Percentiles rank a stretch among this genome's conserved stretches.
These are phyloP conservation scores for Papiliotrema terrestris DNA, from an alignment of 1,284 basidiomycete species.

Conservation along the genomic window DNA sequence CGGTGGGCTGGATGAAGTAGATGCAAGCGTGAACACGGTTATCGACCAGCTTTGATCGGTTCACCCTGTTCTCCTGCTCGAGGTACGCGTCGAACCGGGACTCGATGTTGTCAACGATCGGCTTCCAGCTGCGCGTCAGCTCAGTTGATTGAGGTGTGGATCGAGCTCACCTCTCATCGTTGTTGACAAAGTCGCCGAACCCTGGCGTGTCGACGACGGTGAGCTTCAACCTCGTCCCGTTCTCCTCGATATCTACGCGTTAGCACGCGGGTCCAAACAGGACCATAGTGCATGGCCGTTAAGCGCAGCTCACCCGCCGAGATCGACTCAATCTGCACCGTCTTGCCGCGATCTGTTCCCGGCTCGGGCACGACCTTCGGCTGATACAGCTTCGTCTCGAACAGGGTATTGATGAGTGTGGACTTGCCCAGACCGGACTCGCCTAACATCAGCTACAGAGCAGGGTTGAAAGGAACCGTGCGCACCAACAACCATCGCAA, in stretches of 20 bases:
- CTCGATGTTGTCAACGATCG: constrained; percentile 95
- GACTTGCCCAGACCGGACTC: constrained; percentile 98
- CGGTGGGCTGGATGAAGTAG: constrained; percentile 96
- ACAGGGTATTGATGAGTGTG: constrained; percentile 94
- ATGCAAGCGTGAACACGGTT: constrained; percentile 65
- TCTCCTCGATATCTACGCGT: constrained; percentile 88
- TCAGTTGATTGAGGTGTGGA: not conserved
- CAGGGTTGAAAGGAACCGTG: constrained; percentile 2
- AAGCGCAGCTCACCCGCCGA: constrained; percentile 68
- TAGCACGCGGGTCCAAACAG: constrained; percentile 14
- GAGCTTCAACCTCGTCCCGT: constrained; percentile 85
- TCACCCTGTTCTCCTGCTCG: constrained; percentile 96
- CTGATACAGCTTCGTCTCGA: constrained; percentile 89
- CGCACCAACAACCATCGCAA: constrained; percentile 88
- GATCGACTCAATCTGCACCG: constrained; percentile 93
- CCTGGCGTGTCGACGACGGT: constrained; percentile 98
- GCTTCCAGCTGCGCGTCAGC: constrained; percentile 72
- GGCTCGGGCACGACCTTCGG: constrained; percentile 78
- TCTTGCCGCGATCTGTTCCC: constrained; percentile 79
- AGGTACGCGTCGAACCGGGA: constrained; percentile 92
- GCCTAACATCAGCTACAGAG: constrained; percentile 55
- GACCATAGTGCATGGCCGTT: not conserved
- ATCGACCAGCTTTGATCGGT: constrained; percentile 55
- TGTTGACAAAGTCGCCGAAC: constrained; percentile 97
- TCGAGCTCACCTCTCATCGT: constrained; percentile 79